phyloP scores from a whole-genome alignment of 805 yeast genomes.

The Myxozyma monticola region DNA sequence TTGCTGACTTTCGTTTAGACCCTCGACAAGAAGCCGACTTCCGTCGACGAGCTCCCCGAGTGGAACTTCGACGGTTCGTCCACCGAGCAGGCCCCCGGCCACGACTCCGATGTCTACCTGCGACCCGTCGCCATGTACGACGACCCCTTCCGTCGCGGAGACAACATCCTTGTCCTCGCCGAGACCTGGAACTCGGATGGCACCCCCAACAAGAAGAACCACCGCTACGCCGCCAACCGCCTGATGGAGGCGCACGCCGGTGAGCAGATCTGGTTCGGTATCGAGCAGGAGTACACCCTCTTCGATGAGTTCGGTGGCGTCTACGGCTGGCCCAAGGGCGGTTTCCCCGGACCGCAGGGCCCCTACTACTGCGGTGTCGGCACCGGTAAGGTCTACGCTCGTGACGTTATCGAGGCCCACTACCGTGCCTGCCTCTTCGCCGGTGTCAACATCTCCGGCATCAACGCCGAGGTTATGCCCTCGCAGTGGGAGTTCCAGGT shows the following conservation, averaged over 20 bases:
- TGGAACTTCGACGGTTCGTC: conserved; percentile 99
- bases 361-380: conserved; percentile 99
- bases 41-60: conserved; percentile 88
- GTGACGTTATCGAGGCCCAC: conserved; percentile 98
- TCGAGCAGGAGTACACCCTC: conserved; percentile 97
- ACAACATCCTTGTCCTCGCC: conserved; percentile 89
- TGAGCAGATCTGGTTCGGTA: conserved; percentile 93
- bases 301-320: conserved; percentile 86
- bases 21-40: conserved; percentile 61
- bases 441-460: conserved; percentile 89
- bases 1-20: conserved; percentile 47
- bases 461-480: conserved; percentile 99
- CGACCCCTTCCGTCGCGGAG: conserved; percentile 98
- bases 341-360: conserved; percentile 99
- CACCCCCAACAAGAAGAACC: conserved; percentile 98
- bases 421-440: conserved; percentile 96
- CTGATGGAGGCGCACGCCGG: conserved; percentile 87
- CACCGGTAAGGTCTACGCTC: conserved; percentile 94
- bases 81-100: conserved; percentile 97
- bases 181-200: conserved; percentile 99
- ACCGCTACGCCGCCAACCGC: conserved; percentile 95
- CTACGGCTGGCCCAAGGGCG: conserved; percentile 99
- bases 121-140: conserved; percentile 95
- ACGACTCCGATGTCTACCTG: conserved; percentile 90
- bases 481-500: conserved; percentile 99